Evolutionary conservation across 148 eudicot species (phyloP), one percentile per base, ranked within the genome.

Genomic region (Rhododendron molle): DNA sequence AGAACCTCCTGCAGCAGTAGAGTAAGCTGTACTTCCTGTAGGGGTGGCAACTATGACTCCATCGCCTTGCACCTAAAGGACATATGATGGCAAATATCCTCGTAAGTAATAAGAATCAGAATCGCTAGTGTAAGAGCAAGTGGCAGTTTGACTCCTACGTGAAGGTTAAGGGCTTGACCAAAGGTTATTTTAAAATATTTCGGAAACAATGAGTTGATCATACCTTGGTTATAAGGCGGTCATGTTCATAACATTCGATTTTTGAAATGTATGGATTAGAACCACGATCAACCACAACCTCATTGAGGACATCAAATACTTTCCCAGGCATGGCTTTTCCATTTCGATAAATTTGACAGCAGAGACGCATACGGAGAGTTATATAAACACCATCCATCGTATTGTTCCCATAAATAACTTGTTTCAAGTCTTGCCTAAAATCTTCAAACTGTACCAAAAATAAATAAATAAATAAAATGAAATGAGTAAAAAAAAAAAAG

Each of bases 11-110:
- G 99, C 99, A 82, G 99, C 93, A 81, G 98, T 97, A 81, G 98
- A 95, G 85, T 97, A 97, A 80, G 99, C 99, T 26, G 99, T 97
- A 87, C 99, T 97, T 86, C 99, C 99, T 87, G 99, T 97, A 60
- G 99, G 99, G 83, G 99, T 97, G 52, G 99, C 99, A 69, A 97
- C 93, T 85, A 97, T 97, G 88, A 97, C 98, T 87, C 99, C 99
- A 94, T 97, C 99, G 85, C 98, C 99, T 97, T 97, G 99, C 87
- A 97, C 99, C 99, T 90, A 76, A 65, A 32, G 76, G 43, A 74
- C 20, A 36, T 67, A 86, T 87, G 47, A 20, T 50, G 30, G 58
- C 23, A 72, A 65, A 67, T 16, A 26, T 30, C 18, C 58, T 54
- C 18, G 1, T 54, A 3, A 52, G 56, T 23, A 83, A n/a, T 81